phyloP scores from a whole-genome alignment of 2,329 filamentous ascomycete species.

The Alternaria sp. region DNA sequence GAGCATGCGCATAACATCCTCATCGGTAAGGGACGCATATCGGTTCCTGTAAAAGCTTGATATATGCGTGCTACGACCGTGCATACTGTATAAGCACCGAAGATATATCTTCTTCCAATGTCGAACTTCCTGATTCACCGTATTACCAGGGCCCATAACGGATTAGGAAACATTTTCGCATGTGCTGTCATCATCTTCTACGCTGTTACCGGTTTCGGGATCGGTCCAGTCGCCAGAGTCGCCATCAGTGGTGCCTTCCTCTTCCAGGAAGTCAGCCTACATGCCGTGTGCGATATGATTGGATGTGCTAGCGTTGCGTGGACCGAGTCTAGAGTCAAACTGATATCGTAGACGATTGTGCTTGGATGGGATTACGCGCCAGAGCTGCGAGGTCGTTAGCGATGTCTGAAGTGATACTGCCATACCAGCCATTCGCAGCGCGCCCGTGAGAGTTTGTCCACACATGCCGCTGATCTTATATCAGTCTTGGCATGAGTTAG shows the following conservation, averaged over 20 bases:
- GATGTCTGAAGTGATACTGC: background rate
- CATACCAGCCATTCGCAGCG: background rate
- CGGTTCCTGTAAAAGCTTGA: background rate
- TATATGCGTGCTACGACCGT: background rate
- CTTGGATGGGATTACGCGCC: background rate
- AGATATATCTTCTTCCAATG: background rate
- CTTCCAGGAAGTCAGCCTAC: constrained; percentile 8
- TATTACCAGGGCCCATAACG: background rate
- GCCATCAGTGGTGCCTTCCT: background rate
- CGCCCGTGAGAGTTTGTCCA: background rate
- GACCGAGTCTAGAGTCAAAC: background rate
- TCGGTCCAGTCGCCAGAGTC: background rate
- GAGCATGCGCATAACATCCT: background rate
- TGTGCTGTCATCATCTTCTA: background rate
- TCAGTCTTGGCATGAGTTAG: background rate
- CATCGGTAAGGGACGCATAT: background rate
- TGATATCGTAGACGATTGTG: background rate
- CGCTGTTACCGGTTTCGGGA: background rate
- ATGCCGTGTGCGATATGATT: constrained; percentile 12
- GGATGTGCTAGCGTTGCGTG: constrained; percentile 1
- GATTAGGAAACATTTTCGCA: background rate
- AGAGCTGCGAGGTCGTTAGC: background rate
- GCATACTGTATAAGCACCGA: background rate
- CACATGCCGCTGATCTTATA: background rate
- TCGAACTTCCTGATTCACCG: background rate